Evolutionary conservation across 176 grass and related monocot species (phyloP).

Genomic region (Juncus effusus): DNA sequence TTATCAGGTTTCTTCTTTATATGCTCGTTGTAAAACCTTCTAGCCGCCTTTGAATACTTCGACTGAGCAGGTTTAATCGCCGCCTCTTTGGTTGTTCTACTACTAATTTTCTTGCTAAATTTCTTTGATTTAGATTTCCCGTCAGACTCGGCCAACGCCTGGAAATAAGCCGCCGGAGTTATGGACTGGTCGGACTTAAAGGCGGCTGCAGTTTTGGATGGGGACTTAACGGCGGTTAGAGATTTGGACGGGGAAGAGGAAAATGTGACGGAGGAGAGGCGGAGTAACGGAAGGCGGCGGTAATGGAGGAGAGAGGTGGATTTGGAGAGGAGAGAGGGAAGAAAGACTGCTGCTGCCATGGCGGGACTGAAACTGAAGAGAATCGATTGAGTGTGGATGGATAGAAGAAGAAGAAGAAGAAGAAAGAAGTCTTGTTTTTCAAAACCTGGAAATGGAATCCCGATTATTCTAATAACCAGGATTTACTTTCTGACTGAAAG

Average conservation of each 20-base stretch:
- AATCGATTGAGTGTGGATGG: not conserved
- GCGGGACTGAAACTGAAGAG: not conserved
- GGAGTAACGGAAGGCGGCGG: slow-evolving; percentile 32
- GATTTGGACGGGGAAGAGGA: slow-evolving; percentile 35
- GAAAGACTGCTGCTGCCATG: slow-evolving; percentile 10
- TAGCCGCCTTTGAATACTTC: slow-evolving; percentile 90
- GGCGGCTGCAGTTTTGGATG: slow-evolving; percentile 6
- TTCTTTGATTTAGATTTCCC: slow-evolving; percentile 42
- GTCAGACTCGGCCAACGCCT: slow-evolving; percentile 50
- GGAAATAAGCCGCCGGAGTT: slow-evolving; percentile 46
- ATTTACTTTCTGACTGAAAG: no score
- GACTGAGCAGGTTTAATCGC: slow-evolving; percentile 35
- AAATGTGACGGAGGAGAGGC: slow-evolving; percentile 58
- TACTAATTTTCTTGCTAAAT: slow-evolving; percentile 16
- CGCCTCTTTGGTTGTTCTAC: slow-evolving; percentile 10
- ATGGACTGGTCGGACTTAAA: slow-evolving; percentile 49
- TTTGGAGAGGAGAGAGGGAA: slow-evolving; percentile 18
- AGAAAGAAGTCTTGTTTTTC: not conserved
- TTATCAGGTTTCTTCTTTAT: slow-evolving; percentile 26
- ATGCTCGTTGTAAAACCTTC: slow-evolving; percentile 88
- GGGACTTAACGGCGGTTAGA: slow-evolving; percentile 19
- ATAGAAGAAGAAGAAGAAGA: not conserved
- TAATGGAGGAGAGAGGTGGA: slow-evolving; percentile 10
- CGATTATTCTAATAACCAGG: no score
- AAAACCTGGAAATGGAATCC: no score